Conservation (phyloP, 2,329 filamentous ascomycete species). For the Hirsutella rhossiliensis region DNA sequence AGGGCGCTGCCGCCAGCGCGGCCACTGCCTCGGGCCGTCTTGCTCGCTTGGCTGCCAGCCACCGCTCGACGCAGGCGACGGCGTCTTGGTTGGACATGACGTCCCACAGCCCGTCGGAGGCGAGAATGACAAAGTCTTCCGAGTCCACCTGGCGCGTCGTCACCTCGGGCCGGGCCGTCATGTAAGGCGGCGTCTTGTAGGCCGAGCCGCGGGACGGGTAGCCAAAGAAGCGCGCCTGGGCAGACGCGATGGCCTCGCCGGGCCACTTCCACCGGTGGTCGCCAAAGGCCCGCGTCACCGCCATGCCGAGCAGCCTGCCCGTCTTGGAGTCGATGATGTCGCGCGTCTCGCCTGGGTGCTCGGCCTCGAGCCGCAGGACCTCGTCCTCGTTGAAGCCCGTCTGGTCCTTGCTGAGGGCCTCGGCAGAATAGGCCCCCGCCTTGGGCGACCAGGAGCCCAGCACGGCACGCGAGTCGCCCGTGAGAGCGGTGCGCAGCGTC, state of each 20-base stretch:
- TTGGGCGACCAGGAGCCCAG: slow-evolving; percentile 36
- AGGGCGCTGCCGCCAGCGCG: slow-evolving; percentile 8
- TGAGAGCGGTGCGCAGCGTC: slow-evolving; percentile 50
- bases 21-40: slow-evolving; percentile 12
- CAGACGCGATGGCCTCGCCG: slow-evolving; percentile 22
- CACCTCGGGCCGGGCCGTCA: slow-evolving; percentile 55
- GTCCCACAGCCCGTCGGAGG: slow-evolving; percentile 57
- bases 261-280: slow-evolving; percentile 59
- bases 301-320: slow-evolving; percentile 49
- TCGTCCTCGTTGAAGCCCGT: slow-evolving; percentile 52
- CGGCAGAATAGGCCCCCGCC: slow-evolving; percentile 33
- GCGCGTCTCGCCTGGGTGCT: slow-evolving; percentile 50
- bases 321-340: slow-evolving; percentile 33
- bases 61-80: slow-evolving; percentile 43
- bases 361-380: slow-evolving; percentile 36
- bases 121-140: slow-evolving; percentile 49
- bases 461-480: slow-evolving; percentile 56
- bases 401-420: slow-evolving; percentile 51
- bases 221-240: slow-evolving; percentile 34
- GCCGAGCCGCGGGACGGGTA: slow-evolving; percentile 26
- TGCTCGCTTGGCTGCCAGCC: slow-evolving; percentile 25
- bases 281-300: slow-evolving; percentile 54
- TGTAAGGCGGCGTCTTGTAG: slow-evolving; percentile 48
- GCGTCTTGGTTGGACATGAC: slow-evolving; percentile 43
- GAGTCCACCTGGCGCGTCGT: slow-evolving; percentile 40